A percentile compares a stretch with the other conserved stretches of the same genome.
These are phyloP conservation scores for Penicillium sp. DNA, from an alignment of 2,329 filamentous ascomycete genomes.

Conservation along the genomic window DNA sequence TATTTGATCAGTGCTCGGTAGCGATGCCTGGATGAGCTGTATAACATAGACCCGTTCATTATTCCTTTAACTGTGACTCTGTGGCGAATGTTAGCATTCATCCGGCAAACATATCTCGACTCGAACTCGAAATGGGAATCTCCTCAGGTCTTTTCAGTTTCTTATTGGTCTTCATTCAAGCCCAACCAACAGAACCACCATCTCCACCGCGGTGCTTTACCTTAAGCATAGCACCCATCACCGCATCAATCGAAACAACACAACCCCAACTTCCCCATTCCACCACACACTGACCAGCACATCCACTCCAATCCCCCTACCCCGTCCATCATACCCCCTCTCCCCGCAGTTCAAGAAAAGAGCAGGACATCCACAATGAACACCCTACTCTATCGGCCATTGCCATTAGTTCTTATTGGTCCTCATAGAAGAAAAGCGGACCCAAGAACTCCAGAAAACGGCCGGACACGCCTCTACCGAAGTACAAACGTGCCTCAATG, in stretches of 20 bases:
- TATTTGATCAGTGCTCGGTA: too few species aligned
- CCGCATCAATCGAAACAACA: conserved; percentile 8
- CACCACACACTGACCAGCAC: conserved; percentile 4
- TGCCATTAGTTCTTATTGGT: conserved; percentile 43
- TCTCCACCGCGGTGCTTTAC: conserved; percentile 28
- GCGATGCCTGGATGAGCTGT: too few species aligned
- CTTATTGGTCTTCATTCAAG: conserved; percentile 38
- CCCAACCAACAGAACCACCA: conserved; percentile 15
- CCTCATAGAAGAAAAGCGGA: conserved; percentile 41
- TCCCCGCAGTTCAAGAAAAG: conserved; percentile 5
- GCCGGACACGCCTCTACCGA: conserved; percentile 13
- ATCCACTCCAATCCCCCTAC: conserved; percentile 4
- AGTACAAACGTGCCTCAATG: conserved; percentile 3
- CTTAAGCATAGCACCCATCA: conserved; percentile 6
- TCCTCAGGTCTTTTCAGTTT: conserved; percentile 49
- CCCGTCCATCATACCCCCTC: conserved; percentile 2
- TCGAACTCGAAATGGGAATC: background rate
- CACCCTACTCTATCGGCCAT: conserved; percentile 32
- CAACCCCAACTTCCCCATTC: conserved; percentile 1
- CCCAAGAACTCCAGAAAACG: conserved; percentile 40
- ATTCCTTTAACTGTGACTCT: background rate
- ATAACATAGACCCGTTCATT: background rate
- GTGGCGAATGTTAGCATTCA: background rate
- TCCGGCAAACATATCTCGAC: background rate
- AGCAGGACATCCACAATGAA: background rate